Evolutionary conservation across 345 rosid species (phyloP).

Genomic region (Euphorbia pulcherrima): DNA sequence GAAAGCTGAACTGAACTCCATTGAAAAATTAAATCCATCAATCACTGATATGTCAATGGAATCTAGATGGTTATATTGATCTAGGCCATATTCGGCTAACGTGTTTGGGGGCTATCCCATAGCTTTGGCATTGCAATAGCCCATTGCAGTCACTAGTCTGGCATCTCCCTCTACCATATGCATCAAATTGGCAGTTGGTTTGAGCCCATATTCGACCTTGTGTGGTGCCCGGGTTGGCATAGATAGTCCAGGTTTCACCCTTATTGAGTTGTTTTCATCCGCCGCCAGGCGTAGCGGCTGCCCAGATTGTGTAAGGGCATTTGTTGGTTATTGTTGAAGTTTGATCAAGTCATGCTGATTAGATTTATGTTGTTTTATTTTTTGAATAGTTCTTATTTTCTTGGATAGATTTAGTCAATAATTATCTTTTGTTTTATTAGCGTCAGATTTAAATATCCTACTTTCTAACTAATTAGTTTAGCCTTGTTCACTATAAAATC

Average conservation of each 20-base stretch:
- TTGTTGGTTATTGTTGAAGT: too few species aligned
- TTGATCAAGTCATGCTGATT: too few species aligned
- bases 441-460: too few species aligned
- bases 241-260: conserved; percentile 22
- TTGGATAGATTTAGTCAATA: too few species aligned
- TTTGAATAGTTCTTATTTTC: too few species aligned
- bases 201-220: conserved; percentile 29
- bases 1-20: conserved; percentile 33
- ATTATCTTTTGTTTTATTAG: too few species aligned
- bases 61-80: conserved; percentile 20
- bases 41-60: conserved; percentile 36
- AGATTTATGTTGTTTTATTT: too few species aligned
- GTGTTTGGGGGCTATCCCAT: conserved; percentile 35
- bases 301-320: conserved; percentile 22
- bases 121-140: conserved; percentile 26
- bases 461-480: too few species aligned
- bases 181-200: conserved; percentile 25
- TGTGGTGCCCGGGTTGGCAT: conserved; percentile 16
- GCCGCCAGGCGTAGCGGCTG: conserved; percentile 27
- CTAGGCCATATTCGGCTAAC: conserved; percentile 25
- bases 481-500: too few species aligned
- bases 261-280: conserved; percentile 10
- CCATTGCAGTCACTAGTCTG: conserved; percentile 29
- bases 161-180: conserved; percentile 15
- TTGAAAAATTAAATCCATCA: conserved; percentile 39